Evolutionary conservation across 305 asterid genomes (phyloP).

Genomic region (Stenogyne calaminthoides): DNA sequence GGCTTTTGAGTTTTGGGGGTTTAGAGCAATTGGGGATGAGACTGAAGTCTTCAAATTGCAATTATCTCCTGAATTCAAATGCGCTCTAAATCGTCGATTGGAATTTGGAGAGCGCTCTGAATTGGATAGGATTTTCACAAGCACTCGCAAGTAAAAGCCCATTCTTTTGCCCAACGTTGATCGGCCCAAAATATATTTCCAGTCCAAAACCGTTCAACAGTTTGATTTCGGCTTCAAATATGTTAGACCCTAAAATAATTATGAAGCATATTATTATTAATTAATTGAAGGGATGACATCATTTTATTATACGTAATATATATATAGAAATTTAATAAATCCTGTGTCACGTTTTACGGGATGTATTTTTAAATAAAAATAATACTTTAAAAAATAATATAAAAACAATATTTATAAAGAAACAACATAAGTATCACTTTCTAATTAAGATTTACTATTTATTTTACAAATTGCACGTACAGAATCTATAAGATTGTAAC

Average conservation of each 20-base stretch:
- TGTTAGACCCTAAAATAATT: neutral
- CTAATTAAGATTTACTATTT: too few species aligned
- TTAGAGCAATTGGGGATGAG: conserved; percentile 11
- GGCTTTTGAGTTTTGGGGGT: conserved; percentile 27
- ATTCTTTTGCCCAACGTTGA: neutral
- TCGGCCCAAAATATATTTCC: neutral
- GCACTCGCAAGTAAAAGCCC: neutral
- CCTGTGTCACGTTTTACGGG: neutral
- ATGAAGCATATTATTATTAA: too few species aligned
- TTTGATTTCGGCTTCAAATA: neutral
- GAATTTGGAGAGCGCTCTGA: neutral
- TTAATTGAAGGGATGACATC: neutral
- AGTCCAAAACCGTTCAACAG: neutral
- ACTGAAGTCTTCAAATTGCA: neutral
- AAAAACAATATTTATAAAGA: too few species aligned
- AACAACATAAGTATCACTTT: too few species aligned
- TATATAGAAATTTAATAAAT: neutral
- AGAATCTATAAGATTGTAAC: too few species aligned
- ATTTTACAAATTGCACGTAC: too few species aligned
- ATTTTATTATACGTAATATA: neutral
- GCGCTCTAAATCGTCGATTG: neutral
- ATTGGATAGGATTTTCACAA: too few species aligned
- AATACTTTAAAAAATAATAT: too few species aligned
- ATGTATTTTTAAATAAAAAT: too few species aligned
- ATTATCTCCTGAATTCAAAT: neutral